These are phyloP conservation scores for Paramyrothecium sp. DNA, from an alignment of 2,329 filamentous ascomycete genomes.

Conservation along the genomic window DNA sequence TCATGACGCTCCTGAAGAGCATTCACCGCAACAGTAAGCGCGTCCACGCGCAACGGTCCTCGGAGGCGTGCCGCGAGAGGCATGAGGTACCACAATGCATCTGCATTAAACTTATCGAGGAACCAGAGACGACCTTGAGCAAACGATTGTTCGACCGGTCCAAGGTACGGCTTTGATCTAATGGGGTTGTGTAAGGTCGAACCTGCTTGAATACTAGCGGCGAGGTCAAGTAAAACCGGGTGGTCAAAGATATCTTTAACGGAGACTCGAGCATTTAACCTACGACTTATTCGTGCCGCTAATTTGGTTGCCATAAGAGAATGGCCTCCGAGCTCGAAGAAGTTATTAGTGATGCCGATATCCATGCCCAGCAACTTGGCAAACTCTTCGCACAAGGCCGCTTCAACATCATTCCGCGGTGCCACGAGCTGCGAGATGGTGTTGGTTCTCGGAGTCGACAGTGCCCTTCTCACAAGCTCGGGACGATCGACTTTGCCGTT, in stretches of 20 bases:
- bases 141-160: constrained; percentile 9
- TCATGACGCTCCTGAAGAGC: constrained; percentile 15
- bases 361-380: background rate
- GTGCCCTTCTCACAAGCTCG: background rate
- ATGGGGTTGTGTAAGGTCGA: background rate
- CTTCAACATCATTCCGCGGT: background rate
- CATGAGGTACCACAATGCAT: constrained; percentile 11
- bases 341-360: constrained; percentile 6
- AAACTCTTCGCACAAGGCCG: background rate
- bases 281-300: constrained; percentile 1
- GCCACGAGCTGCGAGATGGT: background rate
- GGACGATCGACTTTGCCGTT: constrained; percentile 9
- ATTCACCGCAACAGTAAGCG: constrained; percentile 4
- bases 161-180: background rate
- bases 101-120: constrained; percentile 11
- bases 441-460: background rate
- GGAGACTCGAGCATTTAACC: constrained; percentile 4
- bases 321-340: constrained; percentile 9
- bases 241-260: constrained; percentile 9
- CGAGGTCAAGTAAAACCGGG: constrained; percentile 1
- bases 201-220: background rate
- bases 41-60: constrained; percentile 9
- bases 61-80: constrained; percentile 7
- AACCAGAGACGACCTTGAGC: constrained; percentile 12
- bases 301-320: constrained; percentile 9